phyloP scores from a whole-genome alignment of 1,284 basidiomycete genomes.

The Bjerkandera adusta region DNA sequence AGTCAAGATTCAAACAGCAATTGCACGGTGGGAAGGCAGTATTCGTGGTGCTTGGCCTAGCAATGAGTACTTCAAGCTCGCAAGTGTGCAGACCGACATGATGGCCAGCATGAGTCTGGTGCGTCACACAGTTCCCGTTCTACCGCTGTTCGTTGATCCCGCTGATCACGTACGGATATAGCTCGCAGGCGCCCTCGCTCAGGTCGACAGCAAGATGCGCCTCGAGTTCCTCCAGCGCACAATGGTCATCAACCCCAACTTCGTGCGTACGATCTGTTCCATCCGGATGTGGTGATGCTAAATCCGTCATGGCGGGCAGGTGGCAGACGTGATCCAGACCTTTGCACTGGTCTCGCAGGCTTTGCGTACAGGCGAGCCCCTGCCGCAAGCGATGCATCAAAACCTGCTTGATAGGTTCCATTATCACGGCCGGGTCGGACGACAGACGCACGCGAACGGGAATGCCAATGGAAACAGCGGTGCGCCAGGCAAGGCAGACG shows the following conservation, averaged over 20 bases:
- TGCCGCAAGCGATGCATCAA: constrained; percentile 43
- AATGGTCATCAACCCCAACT: constrained; percentile 46
- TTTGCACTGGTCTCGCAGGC: constrained; percentile 46
- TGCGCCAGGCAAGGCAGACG: constrained; percentile 7
- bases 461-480: background rate
- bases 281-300: background rate
- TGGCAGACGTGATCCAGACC: constrained; percentile 43
- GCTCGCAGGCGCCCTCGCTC: constrained; percentile 40
- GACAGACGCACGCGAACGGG: constrained; percentile 14
- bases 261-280: constrained; percentile 30
- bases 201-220: constrained; percentile 38
- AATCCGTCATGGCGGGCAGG: constrained; percentile 25
- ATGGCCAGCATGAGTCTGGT: constrained; percentile 41
- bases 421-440: constrained; percentile 35
- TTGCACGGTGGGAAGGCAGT: constrained; percentile 47
- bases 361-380: constrained; percentile 43
- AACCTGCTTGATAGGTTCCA: constrained; percentile 42
- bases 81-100: constrained; percentile 42
- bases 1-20: constrained; percentile 34
- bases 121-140: constrained; percentile 9
- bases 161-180: constrained; percentile 17
- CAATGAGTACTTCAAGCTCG: constrained; percentile 43
- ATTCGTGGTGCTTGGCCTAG: constrained; percentile 50
- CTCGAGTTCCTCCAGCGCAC: constrained; percentile 39
- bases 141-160: background rate